phyloP scores from a whole-genome alignment of 2,329 filamentous ascomycete species.

The Laburnicola sp. region DNA sequence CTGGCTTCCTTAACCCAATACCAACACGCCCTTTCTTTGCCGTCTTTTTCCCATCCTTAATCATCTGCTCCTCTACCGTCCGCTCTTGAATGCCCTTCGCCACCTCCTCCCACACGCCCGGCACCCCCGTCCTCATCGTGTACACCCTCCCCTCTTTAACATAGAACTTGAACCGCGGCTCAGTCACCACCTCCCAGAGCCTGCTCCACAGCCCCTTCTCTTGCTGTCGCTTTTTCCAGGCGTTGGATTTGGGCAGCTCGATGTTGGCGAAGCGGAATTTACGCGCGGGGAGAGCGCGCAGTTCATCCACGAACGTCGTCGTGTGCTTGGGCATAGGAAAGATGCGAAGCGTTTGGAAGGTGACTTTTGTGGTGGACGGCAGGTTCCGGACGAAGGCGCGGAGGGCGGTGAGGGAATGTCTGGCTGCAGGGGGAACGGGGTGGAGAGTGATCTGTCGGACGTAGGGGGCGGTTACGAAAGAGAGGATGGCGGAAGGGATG shows the following conservation, averaged over 20 bases:
- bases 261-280: conserved; percentile 39
- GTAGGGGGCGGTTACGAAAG: conserved; percentile 44
- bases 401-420: conserved; percentile 29
- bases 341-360: conserved; percentile 42
- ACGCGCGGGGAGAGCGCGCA: conserved; percentile 36
- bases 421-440: conserved; percentile 33
- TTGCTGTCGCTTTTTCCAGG: conserved; percentile 23
- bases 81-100: conserved; percentile 34
- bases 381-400: conserved; percentile 28
- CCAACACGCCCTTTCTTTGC: background rate
- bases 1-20: background rate
- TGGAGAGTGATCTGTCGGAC: conserved; percentile 38
- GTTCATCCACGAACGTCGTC: conserved; percentile 32
- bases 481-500: conserved; percentile 38
- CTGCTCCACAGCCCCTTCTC: conserved; percentile 23
- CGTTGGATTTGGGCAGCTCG: conserved; percentile 30
- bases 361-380: conserved; percentile 30
- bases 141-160: conserved; percentile 39
- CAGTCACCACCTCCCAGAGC: conserved; percentile 29
- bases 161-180: conserved; percentile 41
- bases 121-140: conserved; percentile 36
- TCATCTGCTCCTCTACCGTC: conserved; percentile 14
- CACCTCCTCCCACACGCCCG: conserved; percentile 43
- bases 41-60: conserved; percentile 4
- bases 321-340: conserved; percentile 39